Evolutionary conservation across 2,329 filamentous ascomycete genomes (phyloP).

Genomic region (Alternaria consortialis): DNA sequence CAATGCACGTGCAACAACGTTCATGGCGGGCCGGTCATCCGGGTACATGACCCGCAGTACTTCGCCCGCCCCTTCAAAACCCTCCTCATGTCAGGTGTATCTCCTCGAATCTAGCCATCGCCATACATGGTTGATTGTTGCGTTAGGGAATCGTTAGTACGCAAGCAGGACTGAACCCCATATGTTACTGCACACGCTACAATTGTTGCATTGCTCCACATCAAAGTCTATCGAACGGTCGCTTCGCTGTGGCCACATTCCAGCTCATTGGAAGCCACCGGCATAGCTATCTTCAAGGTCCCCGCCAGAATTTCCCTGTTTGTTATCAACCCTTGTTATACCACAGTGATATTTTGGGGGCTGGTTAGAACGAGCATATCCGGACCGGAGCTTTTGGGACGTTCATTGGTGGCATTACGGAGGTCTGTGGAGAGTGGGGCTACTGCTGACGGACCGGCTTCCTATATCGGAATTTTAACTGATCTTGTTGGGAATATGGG

Average conservation of each 20-base stretch:
- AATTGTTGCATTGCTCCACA: neutral
- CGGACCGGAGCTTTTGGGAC: neutral
- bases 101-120: neutral
- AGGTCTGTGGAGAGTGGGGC: neutral
- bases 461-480: conserved; percentile 8
- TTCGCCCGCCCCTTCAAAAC: neutral
- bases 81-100: neutral
- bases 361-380: conserved; percentile 4
- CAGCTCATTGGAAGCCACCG: neutral
- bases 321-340: neutral
- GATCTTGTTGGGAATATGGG: neutral
- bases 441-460: conserved; percentile 19
- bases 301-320: neutral
- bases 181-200: neutral
- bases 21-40: neutral
- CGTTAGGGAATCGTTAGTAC: neutral
- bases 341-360: neutral
- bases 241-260: neutral
- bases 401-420: conserved; percentile 18
- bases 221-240: neutral
- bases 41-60: neutral
- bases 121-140: neutral
- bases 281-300: neutral
- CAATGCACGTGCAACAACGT: neutral
- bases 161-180: neutral